Percentiles rank a stretch among this genome's conserved stretches.
Evolutionary conservation across 306 rosid genomes (phyloP).

Genomic region (Echinosophora koreensis): DNA sequence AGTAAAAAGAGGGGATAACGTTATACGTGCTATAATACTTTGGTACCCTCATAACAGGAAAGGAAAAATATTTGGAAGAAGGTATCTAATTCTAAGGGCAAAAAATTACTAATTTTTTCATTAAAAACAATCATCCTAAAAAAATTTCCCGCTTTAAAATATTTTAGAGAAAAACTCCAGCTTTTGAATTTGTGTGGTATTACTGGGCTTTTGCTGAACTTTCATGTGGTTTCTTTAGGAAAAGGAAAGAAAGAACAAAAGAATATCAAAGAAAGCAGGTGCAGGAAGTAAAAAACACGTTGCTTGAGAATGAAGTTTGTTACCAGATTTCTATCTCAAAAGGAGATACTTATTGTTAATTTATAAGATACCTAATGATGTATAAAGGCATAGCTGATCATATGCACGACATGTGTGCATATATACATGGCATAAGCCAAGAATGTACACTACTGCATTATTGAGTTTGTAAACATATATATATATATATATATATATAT

Average conservation of each 20-base stretch:
- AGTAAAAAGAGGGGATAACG: slow-evolving; percentile 23
- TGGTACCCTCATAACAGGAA: slow-evolving; percentile 1
- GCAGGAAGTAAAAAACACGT: slow-evolving; percentile 56
- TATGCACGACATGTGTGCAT: slow-evolving; percentile 38
- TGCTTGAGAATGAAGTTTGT: slow-evolving; percentile 78
- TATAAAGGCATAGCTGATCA: slow-evolving; percentile 17
- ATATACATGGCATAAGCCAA: slow-evolving; percentile 35
- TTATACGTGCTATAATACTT: slow-evolving; percentile 19
- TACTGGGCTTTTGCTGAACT: slow-evolving; percentile 60
- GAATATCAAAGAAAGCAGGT: slow-evolving; percentile 53
- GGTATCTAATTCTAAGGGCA: slow-evolving; percentile 28
- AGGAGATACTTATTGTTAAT: slow-evolving; percentile 56
- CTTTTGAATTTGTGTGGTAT: slow-evolving; percentile 52
- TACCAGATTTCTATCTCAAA: slow-evolving; percentile 51
- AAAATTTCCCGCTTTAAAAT: slow-evolving; percentile 54
- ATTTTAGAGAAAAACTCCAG: slow-evolving; percentile 55
- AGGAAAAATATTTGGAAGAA: neutral
- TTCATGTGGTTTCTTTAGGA: slow-evolving; percentile 55
- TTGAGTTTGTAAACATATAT: slow-evolving; percentile 33
- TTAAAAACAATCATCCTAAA: slow-evolving; percentile 21
- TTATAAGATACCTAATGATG: slow-evolving; percentile 48
- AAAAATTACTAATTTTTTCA: slow-evolving; percentile 10
- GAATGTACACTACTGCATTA: slow-evolving; percentile 16
- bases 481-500: slow-evolving; percentile 10
- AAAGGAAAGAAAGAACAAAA: slow-evolving; percentile 54